Base-by-base conservation (phyloP, 495 filamentous ascomycete genomes). In the Chaetomidium leptoderma region DNA sequence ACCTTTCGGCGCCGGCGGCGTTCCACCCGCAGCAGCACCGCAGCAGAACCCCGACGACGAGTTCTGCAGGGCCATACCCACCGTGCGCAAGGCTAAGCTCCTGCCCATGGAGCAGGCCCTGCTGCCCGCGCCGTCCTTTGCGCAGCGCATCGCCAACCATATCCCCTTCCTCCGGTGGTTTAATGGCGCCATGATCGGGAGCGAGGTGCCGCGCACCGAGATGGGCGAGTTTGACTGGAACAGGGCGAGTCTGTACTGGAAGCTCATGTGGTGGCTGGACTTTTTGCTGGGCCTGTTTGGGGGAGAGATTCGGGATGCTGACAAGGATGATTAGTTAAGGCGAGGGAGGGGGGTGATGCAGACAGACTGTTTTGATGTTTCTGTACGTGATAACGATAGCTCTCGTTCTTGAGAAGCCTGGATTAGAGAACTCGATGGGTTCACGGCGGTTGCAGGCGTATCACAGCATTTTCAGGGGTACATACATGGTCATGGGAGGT, bases 201-300 rank as follows among this genome's bases (percentile, higher is more conserved):
- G 84, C 60, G 81, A 84, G 51, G 84, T 92, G 21, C 88, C 89
- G 37, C 78, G 88, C 40, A 83, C 77, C 33, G 90, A 91, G n/a
- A 75, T 83, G 46, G 90, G 90, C n/a, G 81, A 82, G 2, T 91
- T 95, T 58, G 90, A 96, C 63, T 86, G 81, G 71, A 80, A 78
- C 36, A 81, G 77, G 58, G 90, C 90, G 3, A 88, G 84, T 57
- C 67, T 86, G 40, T 95, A 92, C 71, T 96, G 91, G 91, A 81
- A 77, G 60, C 44, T 81, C 19, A 74, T 82, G 57, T 81, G 72
- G 65, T 78, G 67, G 67, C 63, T 83, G 36, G 78, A 82, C 63
- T 63, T 67, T 13, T 67, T 67, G 61, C 74, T 80, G 26, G 66
- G 73, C 1, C 65, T 81, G 44, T 81, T 81, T 58, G 72, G 75